Base-by-base conservation (phyloP, 108 stramenopile genomes). In the Fragilaria radians region DNA sequence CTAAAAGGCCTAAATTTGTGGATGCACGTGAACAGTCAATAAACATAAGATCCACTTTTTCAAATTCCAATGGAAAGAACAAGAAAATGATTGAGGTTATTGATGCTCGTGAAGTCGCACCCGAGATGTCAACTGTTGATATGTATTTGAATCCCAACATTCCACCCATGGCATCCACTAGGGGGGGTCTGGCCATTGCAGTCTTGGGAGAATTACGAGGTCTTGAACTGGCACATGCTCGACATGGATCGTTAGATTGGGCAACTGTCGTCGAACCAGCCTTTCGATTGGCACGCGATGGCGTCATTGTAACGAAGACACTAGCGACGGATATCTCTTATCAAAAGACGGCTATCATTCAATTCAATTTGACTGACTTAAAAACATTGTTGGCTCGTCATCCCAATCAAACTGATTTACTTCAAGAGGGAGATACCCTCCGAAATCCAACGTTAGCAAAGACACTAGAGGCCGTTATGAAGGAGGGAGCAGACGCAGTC, bases 131-230 rank as follows among this genome's bases (percentile, higher is more conserved):
- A 18, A 45, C 70, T 14, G 28, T 28, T 17, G 75, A 81, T 46
- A 89, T 88, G 88, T 93, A 65, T 65, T 42, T 65, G 36, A 2
- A 54, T 21, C 32, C 49, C 11, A 48, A 42, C 3, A 23, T 70
- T 19, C 59, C 76, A 4, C 27, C 25, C 1, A 51, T 24, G 32
- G 66, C 82, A 22, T 81, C 85, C 17, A 48, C 66, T 14, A 33
- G 73, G 23, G 91, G 86, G 19, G 81, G 75, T 19, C 59, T 87
- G 9, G 73, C 87, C 32, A 66, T 85, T 27, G 85, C 83, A 25
- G 71, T 93, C 11, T 85, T 85, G 2, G 88, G 84, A 24, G 91
- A 93, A 60, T 62, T 93, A 0, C 70, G 82, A 47, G 91, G 88
- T 7, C 52, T 93, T 21, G 83, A 93, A 63, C 47, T 85, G 26